phyloP scores from a whole-genome alignment of 768 basidiomycete genomes.

The Boletus rubescentipes region DNA sequence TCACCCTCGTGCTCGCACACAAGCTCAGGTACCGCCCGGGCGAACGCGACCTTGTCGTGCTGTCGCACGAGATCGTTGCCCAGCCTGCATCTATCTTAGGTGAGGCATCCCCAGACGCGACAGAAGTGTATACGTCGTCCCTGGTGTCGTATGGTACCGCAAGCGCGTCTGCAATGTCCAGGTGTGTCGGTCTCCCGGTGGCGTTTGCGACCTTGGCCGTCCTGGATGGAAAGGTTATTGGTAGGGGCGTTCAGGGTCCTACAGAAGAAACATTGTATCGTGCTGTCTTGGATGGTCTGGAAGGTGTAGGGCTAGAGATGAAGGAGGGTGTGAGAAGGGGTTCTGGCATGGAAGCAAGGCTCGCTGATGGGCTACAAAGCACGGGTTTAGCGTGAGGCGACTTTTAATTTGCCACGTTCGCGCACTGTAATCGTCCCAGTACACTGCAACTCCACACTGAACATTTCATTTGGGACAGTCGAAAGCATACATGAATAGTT shows the following conservation, averaged over 20 bases:
- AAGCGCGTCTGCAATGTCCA: constrained; percentile 79
- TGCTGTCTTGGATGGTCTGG: constrained; percentile 61
- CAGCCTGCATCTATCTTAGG: constrained; percentile 10
- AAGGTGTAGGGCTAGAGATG: constrained; percentile 44
- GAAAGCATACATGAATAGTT: not conserved
- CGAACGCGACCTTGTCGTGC: constrained; percentile 86
- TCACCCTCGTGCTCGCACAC: constrained; percentile 69
- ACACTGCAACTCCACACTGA: too few relatives aligned
- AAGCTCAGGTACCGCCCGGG: constrained; percentile 64
- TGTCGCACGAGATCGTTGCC: constrained; percentile 79
- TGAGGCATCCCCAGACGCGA: constrained; percentile 15
- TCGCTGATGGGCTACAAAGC: constrained; percentile 20
- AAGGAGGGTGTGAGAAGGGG: constrained; percentile 40
- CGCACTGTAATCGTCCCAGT: not conserved
- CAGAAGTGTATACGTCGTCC: constrained; percentile 65
- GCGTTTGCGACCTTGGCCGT: constrained; percentile 77
- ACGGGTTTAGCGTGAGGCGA: not conserved
- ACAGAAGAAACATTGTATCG: constrained; percentile 56
- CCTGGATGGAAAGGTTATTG: constrained; percentile 54
- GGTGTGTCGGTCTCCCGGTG: constrained; percentile 85
- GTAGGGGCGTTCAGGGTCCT: constrained; percentile 71
- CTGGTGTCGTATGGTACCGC: constrained; percentile 61
- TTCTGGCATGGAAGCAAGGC: constrained; percentile 46
- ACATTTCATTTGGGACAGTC: not conserved
- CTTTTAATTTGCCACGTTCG: not conserved